Evolutionary conservation across 441 rosid genomes (phyloP), one percentile per base, ranked within the genome.

Genomic region (Arabidopsis hybrid): DNA sequence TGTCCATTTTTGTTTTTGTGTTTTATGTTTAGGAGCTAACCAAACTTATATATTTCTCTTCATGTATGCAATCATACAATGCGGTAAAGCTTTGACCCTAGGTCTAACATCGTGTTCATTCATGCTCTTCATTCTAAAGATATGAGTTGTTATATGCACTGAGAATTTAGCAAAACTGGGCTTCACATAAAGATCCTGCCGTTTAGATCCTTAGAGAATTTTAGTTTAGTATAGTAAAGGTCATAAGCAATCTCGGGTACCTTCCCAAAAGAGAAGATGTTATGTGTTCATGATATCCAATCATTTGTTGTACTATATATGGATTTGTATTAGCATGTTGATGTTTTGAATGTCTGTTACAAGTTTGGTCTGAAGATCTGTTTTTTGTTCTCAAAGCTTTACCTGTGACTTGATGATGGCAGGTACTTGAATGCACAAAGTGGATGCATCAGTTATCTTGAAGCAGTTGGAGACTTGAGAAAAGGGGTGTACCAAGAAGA

Each of bases 401-500:
- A 2, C 26, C 6, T 45, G 52, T 69, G 59, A 61, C 69, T 68
- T 75, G n/a, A 61, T 68, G 13, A 45, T 69, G 68, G 64, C 58
- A 71, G 80, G 76, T 62, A 71, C 70, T 77, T 65, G 80, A 71
- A 43, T 52, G 59, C 1, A 16, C 32, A 1, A 59, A 77, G 68
- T 40, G 10, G 63, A 47, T 72, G 73, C 65, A 66, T 58, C 67
- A 72, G 8, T 60, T 18, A 65, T 72, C 55, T 52, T 67, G 78
- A 72, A 61, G 74, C 55, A 65, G 69, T 40, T 53, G 60, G 71
- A 60, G 31, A 51, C 50, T 75, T 60, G 51, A 14, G 1, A 7
- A 64, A 16, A 55, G 81, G 74, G 81, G 78, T 73, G 81, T 31
- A 5, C 74, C 49, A 67, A 36, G 74, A 78, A 73, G 81, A 78